Base-by-base conservation (phyloP, 1,284 basidiomycete genomes). In the Trametes hirsuta region DNA sequence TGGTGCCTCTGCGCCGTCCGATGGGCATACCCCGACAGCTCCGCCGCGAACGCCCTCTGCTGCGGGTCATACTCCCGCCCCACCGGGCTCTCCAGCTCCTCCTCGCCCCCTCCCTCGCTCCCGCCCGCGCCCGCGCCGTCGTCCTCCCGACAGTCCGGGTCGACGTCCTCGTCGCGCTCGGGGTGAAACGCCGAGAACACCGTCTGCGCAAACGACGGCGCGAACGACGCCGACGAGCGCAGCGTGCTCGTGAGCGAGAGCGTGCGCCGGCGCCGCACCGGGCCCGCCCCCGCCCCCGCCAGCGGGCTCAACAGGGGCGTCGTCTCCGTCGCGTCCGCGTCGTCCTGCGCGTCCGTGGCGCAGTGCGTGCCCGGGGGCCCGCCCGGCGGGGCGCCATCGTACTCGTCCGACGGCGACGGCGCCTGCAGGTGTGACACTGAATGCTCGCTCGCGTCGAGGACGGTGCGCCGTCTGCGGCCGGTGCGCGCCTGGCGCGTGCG, bases 171-270 rank as follows among this genome's bases (percentile, higher is more conserved):
- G 58, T 81, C 81, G 52, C 74, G 70, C 59, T 81, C 82, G 10
- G 76, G 69, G 9, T 74, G 74, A 61, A 90, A 88, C 11, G 90
- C 77, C 0, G 87, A 88, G 6, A 86, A 69, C 25, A 90, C 72
- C 0, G 87, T 91, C 44, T 87, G 89, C 3, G 84, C 82, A 9
- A 91, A 75, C 2, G 86, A 88, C 2, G 85, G 85, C 1, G 85
- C 81, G 6, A 74, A 76, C 2, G 86, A 88, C 3, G 71, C 65
- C 0, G 76, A 72, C 1, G 82, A 83, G 25, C 76, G 70, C 18
- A 80, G 68, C 4, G 80, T 80, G 71, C 85, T 87, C 1, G 81
- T 76, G 58, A 83, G 77, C 1, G 87, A 90, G 51, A 80, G 68
- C 1, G 87, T 82, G 36, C 87, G 80, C 54, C 68, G 68, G 8